Evolutionary conservation across 495 filamentous ascomycete genomes (phyloP).

Genomic region (Lindgomyces ingoldianus): DNA sequence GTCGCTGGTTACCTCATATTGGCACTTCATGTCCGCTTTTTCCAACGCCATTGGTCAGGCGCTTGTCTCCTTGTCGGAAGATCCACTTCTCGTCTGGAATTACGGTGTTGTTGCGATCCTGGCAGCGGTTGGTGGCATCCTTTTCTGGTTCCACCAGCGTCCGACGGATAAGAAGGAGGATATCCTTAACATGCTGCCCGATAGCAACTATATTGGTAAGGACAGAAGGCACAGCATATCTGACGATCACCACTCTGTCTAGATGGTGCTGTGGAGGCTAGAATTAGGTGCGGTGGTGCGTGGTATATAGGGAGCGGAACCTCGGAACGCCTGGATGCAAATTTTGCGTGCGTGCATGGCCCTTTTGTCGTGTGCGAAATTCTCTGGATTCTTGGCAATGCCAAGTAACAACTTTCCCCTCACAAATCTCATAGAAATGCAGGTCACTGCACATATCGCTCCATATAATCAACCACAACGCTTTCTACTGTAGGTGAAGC

Average conservation of each 20-base stretch:
- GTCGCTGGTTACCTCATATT: slow-evolving; percentile 67
- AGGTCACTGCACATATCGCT: no score
- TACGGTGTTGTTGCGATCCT: slow-evolving; percentile 38
- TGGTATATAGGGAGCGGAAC: no score
- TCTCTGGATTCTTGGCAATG: no score
- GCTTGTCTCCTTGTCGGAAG: slow-evolving; percentile 62
- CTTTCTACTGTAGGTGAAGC: no score
- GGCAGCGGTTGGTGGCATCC: slow-evolving; percentile 26
- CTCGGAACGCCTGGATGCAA: no score
- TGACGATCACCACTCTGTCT: not conserved
- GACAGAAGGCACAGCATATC: slow-evolving; percentile 23
- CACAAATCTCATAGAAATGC: no score
- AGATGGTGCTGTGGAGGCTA: no score
- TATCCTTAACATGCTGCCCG: slow-evolving; percentile 40
- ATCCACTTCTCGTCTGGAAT: slow-evolving; percentile 62
- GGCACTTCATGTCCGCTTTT: slow-evolving; percentile 70
- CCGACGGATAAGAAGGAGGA: slow-evolving; percentile 38
- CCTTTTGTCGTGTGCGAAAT: no score
- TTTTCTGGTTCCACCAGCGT: slow-evolving; percentile 38
- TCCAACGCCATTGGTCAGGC: slow-evolving; percentile 69
- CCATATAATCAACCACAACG: no score
- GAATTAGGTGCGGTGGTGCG: no score
- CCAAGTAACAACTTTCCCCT: no score
- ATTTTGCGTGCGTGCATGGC: no score
- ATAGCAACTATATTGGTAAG: slow-evolving; percentile 27